phyloP scores from a whole-genome alignment of 140 eudicot genomes.

The Ambrosia hybrid region DNA sequence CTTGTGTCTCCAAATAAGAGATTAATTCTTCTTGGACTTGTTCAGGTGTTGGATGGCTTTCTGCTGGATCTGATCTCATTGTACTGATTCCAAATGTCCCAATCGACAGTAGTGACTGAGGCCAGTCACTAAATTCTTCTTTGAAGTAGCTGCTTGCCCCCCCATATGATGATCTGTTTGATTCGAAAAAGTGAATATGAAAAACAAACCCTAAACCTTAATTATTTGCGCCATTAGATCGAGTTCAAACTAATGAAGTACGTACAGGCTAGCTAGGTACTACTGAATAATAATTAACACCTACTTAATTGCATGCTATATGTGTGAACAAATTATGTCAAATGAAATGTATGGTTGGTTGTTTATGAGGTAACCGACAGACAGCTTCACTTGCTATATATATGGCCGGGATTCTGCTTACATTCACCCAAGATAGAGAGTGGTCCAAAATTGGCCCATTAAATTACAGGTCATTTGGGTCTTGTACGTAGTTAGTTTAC shows the following conservation, averaged over 20 bases:
- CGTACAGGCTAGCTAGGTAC: too few species aligned
- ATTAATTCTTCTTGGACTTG: conserved; percentile 47
- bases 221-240: background rate
- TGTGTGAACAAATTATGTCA: too few species aligned
- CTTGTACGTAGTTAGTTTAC: background rate
- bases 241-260: background rate
- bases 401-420: background rate
- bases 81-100: conserved; percentile 69
- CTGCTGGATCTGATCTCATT: conserved; percentile 38
- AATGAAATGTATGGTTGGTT: background rate
- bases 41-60: conserved; percentile 29
- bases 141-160: conserved; percentile 33
- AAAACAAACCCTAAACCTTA: background rate
- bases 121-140: conserved; percentile 95
- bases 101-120: conserved; percentile 67
- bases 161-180: conserved; percentile 35
- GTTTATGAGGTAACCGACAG: background rate
- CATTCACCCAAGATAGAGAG: conserved; percentile 5
- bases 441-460: background rate
- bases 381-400: too few species aligned
- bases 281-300: background rate
- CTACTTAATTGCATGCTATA: too few species aligned
- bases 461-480: background rate
- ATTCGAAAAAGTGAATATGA: conserved; percentile 12
- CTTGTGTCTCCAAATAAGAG: conserved; percentile 22